phyloP scores from a whole-genome alignment of 1,284 basidiomycete genomes.

The Fomitopsis palustris region DNA sequence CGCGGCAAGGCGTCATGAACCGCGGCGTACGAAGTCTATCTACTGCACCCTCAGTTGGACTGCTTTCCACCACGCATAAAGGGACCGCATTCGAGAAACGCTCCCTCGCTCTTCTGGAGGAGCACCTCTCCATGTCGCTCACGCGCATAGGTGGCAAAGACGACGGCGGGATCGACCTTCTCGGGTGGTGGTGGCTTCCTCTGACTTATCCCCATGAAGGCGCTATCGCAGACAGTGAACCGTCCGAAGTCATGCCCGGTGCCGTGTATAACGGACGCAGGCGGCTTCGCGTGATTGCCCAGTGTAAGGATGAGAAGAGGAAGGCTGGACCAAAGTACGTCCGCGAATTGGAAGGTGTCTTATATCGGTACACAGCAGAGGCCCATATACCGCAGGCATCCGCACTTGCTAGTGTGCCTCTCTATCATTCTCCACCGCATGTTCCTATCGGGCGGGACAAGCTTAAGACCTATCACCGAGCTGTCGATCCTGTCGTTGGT shows the following conservation, averaged over 20 bases:
- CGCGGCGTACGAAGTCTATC: not conserved
- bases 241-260: not conserved
- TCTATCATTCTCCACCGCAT: not conserved
- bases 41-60: not conserved
- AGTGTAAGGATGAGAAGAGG: conserved; percentile 89
- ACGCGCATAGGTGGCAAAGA: conserved; percentile 73
- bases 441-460: not conserved
- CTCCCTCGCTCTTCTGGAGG: conserved; percentile 57
- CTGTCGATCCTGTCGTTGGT: conserved; percentile 51
- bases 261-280: conserved; percentile 16
- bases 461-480: not conserved
- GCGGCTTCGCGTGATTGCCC: conserved; percentile 75
- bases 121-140: conserved; percentile 77
- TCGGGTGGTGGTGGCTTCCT: conserved; percentile 92
- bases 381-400: not conserved
- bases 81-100: conserved; percentile 78
- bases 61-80: conserved; percentile 46
- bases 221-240: not conserved
- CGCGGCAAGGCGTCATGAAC: not conserved
- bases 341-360: conserved; percentile 85
- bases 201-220: not conserved
- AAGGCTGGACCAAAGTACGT: conserved; percentile 76
- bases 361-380: conserved; percentile 40
- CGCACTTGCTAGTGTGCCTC: not conserved
- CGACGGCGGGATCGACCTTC: conserved; percentile 86